These are phyloP conservation scores for Meira miltonrushii DNA, from an alignment of 1,284 basidiomycete species.

Conservation along the genomic window DNA sequence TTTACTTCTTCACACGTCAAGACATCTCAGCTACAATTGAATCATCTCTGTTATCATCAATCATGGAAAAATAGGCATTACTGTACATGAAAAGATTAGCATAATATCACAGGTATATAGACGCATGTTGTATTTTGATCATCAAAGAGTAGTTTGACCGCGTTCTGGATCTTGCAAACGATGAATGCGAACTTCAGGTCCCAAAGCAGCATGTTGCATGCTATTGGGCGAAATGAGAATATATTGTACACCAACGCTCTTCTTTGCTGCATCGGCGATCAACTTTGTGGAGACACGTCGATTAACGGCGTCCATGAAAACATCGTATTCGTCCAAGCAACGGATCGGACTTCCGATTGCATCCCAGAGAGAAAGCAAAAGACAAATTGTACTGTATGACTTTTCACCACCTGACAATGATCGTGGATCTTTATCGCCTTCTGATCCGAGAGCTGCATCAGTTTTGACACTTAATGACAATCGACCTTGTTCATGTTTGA, in stretches of 20 bases:
- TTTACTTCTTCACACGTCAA: no score
- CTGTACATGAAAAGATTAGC: no score
- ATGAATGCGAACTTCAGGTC: not conserved
- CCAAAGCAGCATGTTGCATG: constrained; percentile 31
- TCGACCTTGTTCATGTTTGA: constrained; percentile 69
- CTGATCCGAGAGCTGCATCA: constrained; percentile 63
- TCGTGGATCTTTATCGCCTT: constrained; percentile 37
- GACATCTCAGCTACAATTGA: no score
- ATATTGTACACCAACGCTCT: constrained; percentile 67
- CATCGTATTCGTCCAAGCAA: constrained; percentile 76
- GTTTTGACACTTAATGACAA: constrained; percentile 75
- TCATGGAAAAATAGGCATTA: no score
- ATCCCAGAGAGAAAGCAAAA: constrained; percentile 90
- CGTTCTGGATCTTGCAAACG: not conserved
- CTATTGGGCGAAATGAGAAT: constrained; percentile 34
- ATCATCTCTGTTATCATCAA: no score
- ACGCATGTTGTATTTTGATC: no score
- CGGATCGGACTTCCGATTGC: constrained; percentile 86
- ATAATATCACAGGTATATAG: no score
- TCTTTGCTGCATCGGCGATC: constrained; percentile 79
- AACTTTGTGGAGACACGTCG: constrained; percentile 83
- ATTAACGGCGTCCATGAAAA: constrained; percentile 93
- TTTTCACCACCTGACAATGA: constrained; percentile 84
- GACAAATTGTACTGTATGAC: constrained; percentile 90
- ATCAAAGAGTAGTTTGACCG: not conserved